These are phyloP conservation scores for Akanthomyces uredinophilus DNA, from an alignment of 2,329 filamentous ascomycete genomes.

Conservation along the genomic window DNA sequence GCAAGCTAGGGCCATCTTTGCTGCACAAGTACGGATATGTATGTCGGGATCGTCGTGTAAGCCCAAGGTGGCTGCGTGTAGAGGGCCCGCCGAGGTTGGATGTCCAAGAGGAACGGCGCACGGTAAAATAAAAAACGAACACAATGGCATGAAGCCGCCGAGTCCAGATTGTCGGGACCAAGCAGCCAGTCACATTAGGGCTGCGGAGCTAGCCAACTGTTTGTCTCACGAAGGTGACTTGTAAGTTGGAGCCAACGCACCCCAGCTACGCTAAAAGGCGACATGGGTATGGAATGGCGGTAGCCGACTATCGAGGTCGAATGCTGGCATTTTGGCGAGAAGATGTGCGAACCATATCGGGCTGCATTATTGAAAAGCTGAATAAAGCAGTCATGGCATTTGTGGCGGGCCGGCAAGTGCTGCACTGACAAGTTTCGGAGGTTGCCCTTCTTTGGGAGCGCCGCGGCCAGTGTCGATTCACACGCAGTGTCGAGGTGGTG, in stretches of 20 bases:
- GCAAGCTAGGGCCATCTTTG: not conserved
- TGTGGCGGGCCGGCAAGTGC: not conserved
- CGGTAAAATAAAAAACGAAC: not conserved
- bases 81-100: not conserved
- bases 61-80: not conserved
- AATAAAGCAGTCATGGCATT: not conserved
- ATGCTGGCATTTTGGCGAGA: not conserved
- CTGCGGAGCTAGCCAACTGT: conserved; percentile 8
- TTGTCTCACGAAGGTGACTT: conserved; percentile 6
- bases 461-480: not conserved
- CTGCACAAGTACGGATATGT: not conserved
- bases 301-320: not conserved
- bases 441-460: not conserved
- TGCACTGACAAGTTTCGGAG: not conserved
- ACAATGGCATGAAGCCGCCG: conserved; percentile 8
- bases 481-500: not conserved
- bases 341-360: not conserved
- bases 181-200: conserved; percentile 1
- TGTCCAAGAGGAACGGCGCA: not conserved
- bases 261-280: not conserved
- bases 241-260: not conserved
- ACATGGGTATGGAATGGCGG: conserved; percentile 2
- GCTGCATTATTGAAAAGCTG: not conserved
- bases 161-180: conserved; percentile 12
- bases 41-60: not conserved